Evolutionary conservation across 2,329 filamentous ascomycete genomes (phyloP).

Genomic region (Fusarium sulawesiense): DNA sequence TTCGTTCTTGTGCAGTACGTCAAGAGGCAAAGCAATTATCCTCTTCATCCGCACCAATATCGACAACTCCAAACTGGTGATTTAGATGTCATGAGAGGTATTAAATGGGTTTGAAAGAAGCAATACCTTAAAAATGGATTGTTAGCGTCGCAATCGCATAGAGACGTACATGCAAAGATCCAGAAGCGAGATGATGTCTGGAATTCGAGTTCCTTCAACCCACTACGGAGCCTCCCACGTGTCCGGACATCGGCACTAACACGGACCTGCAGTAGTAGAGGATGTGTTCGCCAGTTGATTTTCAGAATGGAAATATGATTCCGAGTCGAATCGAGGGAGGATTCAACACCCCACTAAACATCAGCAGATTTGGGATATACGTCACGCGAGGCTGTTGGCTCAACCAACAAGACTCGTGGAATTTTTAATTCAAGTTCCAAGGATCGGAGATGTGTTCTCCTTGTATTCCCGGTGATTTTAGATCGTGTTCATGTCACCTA

Average conservation of each 20-base stretch:
- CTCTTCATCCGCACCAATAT: conserved; percentile 6
- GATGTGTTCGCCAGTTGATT: not conserved
- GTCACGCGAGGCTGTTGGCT: conserved; percentile 13
- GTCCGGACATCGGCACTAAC: not conserved
- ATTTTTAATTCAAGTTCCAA: not conserved
- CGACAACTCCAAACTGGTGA: not conserved
- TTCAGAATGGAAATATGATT: not conserved
- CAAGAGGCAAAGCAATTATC: conserved; percentile 2
- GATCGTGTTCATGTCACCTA: not conserved
- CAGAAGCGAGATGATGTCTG: not conserved
- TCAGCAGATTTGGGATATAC: conserved; percentile 13
- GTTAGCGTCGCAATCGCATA: not conserved
- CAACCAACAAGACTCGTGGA: not conserved
- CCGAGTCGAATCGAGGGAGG: not conserved
- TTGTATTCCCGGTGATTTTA: not conserved
- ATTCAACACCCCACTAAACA: conserved; percentile 11
- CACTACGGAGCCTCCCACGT: conserved; percentile 9
- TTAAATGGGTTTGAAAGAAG: not conserved
- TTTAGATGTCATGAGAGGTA: not conserved
- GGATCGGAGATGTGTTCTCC: not conserved
- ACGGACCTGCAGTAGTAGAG: not conserved
- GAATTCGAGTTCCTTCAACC: conserved; percentile 8
- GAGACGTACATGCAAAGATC: not conserved
- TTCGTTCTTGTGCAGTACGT: not conserved
- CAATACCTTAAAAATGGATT: not conserved